Conservation (phyloP, 108 stramenopile genomes). For the Skeletonema costatum region DNA sequence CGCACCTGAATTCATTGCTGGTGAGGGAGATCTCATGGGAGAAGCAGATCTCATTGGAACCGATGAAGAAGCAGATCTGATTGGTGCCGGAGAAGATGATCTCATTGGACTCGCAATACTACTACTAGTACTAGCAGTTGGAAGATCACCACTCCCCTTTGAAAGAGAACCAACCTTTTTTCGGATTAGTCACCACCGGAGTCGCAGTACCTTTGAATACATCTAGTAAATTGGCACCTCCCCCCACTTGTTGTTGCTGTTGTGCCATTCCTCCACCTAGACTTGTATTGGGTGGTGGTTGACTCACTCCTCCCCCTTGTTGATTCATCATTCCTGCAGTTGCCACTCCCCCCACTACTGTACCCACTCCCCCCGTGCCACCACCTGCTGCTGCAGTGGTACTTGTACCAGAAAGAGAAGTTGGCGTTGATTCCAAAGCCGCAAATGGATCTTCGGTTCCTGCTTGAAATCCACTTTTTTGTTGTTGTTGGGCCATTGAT, state of each 20-base stretch:
- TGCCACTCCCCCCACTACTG: background rate
- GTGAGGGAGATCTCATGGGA: background rate
- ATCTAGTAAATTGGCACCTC: slow-evolving; percentile 1
- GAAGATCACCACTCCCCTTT: background rate
- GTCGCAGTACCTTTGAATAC: slow-evolving; percentile 10
- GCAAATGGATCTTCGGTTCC: slow-evolving; percentile 85
- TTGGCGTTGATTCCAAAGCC: slow-evolving; percentile 51
- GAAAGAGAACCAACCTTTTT: background rate
- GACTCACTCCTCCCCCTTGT: background rate
- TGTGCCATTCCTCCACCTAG: background rate
- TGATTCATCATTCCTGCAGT: too few species aligned
- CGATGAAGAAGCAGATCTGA: background rate
- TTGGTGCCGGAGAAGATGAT: background rate
- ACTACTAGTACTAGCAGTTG: background rate
- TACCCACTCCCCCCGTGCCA: background rate
- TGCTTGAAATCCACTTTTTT: slow-evolving; percentile 39
- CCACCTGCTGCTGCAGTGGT: background rate
- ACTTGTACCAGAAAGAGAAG: slow-evolving; percentile 1
- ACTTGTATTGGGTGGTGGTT: background rate
- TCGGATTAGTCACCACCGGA: background rate
- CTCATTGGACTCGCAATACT: background rate
- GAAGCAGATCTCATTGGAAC: too few species aligned
- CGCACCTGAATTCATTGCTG: background rate
- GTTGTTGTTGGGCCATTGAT: background rate
- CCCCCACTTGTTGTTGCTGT: background rate